phyloP scores from a whole-genome alignment of 78 protist species.

The Guillardia theta region DNA sequence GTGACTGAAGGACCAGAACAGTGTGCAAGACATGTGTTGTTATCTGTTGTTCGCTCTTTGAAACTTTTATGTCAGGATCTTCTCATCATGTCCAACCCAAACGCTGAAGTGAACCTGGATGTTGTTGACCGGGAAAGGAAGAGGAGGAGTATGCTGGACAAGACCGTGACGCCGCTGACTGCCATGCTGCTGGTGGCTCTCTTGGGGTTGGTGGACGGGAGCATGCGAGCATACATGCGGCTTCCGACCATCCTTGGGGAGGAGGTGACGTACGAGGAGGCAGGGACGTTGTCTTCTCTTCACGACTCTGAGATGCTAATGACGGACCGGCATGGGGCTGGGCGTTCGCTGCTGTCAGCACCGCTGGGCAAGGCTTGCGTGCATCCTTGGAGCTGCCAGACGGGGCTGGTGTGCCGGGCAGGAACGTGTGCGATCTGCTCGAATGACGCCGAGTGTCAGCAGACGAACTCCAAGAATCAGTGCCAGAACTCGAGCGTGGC shows the following conservation, averaged over 20 bases:
- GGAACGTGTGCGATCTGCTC: background rate
- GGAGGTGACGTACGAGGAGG: background rate
- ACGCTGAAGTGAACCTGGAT: too few species aligned
- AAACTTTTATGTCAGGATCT: too few species aligned
- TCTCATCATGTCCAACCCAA: too few species aligned
- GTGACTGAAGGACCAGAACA: too few species aligned
- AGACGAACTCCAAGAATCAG: background rate
- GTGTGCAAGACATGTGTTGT: too few species aligned
- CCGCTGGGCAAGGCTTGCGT: background rate
- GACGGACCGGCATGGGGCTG: too few species aligned
- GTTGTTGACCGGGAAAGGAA: too few species aligned
- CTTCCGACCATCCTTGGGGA: background rate
- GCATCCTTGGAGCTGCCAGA: background rate
- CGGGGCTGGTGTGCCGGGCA: background rate
- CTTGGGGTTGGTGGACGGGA: background rate
- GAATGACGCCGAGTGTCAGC: background rate
- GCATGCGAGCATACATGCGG: background rate
- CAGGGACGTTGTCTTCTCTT: background rate
- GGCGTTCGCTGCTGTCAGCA: too few species aligned
- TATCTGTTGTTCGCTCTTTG: too few species aligned
- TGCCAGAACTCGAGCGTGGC: background rate
- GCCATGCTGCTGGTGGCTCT: background rate
- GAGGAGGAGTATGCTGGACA: background rate
- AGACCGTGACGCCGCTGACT: background rate
- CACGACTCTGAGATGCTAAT: too few species aligned